These are phyloP conservation scores for Persicaria maculosa DNA, from an alignment of 148 eudicot species.

Conservation along the genomic window DNA sequence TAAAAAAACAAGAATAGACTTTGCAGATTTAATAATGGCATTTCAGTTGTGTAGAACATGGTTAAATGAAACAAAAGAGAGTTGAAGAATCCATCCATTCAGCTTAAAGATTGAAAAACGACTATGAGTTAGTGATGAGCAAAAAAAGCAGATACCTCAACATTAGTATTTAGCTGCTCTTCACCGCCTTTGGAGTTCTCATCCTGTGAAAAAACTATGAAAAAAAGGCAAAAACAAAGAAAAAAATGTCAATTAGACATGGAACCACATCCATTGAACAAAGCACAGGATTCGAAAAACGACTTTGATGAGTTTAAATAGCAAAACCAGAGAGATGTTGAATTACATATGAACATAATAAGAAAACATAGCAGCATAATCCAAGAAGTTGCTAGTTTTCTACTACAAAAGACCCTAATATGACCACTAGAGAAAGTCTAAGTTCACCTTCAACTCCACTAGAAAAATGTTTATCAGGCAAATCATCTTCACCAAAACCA, in stretches of 20 bases:
- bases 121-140: neutral
- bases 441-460: slow-evolving; percentile 28
- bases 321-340: neutral
- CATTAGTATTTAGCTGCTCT: neutral
- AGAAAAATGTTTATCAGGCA: slow-evolving; percentile 19
- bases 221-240: neutral
- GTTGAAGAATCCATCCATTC: neutral
- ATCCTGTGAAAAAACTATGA: neutral
- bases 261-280: neutral
- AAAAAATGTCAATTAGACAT: neutral
- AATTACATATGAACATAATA: neutral
- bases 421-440: neutral
- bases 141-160: slow-evolving; percentile 1
- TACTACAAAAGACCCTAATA: neutral
- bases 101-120: neutral
- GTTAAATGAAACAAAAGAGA: neutral
- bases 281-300: neutral
- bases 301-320: neutral
- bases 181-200: neutral
- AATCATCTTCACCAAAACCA: slow-evolving; percentile 20
- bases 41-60: neutral
- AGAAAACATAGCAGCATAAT: slow-evolving; percentile 1
- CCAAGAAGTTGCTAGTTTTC: neutral
- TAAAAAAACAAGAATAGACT: neutral
- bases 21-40: neutral